Base-by-base conservation (phyloP, 805 yeast genomes). In the Saccharomycopsis javanensis region DNA sequence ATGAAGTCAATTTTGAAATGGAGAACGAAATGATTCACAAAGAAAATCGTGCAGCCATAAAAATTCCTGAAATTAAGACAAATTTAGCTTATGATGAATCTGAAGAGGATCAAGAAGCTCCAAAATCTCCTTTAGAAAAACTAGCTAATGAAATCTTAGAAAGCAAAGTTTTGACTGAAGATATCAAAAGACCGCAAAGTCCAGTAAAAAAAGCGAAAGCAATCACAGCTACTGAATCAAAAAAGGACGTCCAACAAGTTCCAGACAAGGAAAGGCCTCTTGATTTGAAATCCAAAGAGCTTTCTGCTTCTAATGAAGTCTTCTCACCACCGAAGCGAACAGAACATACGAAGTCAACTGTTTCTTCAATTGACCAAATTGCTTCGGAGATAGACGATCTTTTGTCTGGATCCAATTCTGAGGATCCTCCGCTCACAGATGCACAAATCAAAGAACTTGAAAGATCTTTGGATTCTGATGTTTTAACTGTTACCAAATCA, bases 361-460 rank as follows among this genome's bases (percentile, higher is more conserved):
- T 42, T 42, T 42, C 48, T 42, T 42, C 48, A 15, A 42, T 42
- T 23, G 48, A 42, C 13, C 48, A 42, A 25, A 31, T 16, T 23
- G 52, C 34, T 15, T 59, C 53, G 16, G 60, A 60, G 16, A 51
- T 57, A 27, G 61, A 58, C 31, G 55, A 50, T 27, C 38, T 57
- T 16, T 37, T 57, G 3, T 35, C 53, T 5, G 52, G 31, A 27
- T 20, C 27, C 5, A 42, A 42, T 20, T 4, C 48, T 20, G 52
- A 35, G 15, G 57, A 50, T 15, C 51, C 55, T 30, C 45, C 50
- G 20, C 56, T 60, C 31, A 59, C 55, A 37, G 23, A 48, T 20
- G 58, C 58, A 16, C 59, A 61, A 42, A 58, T 60, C 33, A 30
- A 50, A 42, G 62, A 60, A 37, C 57, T 61, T 2, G 63, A 61